Conservation (phyloP, 2,329 filamentous ascomycete species). For the Neofusicoccum laricinum region DNA sequence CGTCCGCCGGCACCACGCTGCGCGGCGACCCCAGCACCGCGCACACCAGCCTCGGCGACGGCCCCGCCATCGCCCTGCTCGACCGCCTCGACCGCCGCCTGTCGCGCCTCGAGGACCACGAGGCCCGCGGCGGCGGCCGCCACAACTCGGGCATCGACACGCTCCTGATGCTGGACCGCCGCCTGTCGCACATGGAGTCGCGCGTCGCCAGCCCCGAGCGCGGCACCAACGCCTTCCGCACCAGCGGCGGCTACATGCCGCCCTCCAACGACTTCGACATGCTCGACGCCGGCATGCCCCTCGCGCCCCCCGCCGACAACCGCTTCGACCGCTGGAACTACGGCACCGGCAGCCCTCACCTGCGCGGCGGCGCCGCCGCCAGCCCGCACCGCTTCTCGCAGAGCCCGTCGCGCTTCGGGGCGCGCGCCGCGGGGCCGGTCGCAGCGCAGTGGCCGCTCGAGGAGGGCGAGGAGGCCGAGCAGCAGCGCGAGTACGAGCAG, state of each 20-base stretch:
- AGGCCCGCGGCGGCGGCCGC: not conserved
- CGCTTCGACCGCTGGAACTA: constrained; percentile 9
- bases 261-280: not conserved
- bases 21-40: not conserved
- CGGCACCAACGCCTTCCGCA: not conserved
- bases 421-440: not conserved
- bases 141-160: constrained; percentile 2
- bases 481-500: not conserved
- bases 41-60: not conserved
- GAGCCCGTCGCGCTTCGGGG: not conserved
- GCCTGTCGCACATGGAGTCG: constrained; percentile 7
- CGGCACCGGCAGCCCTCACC: not conserved
- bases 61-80: not conserved
- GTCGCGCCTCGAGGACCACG: constrained; percentile 7
- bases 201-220: not conserved
- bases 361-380: not conserved
- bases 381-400: not conserved
- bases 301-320: not conserved
- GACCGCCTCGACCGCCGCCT: constrained; percentile 16
- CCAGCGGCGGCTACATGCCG: not conserved
- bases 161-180: constrained; percentile 5
- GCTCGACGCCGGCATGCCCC: not conserved
- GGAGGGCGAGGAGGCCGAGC: not conserved
- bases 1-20: not conserved
- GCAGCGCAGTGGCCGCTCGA: not conserved